These are phyloP conservation scores for Crithidia thermophila DNA, from an alignment of 208 protist genomes.

Conservation along the genomic window DNA sequence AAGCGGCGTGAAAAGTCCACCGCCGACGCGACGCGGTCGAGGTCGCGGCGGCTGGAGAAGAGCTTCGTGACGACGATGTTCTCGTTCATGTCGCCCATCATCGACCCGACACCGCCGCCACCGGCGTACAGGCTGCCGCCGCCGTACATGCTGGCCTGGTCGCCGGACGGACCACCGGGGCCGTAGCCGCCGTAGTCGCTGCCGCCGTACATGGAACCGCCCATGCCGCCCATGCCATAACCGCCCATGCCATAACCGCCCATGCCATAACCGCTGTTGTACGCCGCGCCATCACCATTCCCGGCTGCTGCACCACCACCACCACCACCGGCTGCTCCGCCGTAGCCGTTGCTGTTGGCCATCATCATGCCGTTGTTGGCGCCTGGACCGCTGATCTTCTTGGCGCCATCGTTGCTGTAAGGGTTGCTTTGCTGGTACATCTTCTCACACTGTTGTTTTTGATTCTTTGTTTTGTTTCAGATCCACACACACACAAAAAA, in stretches of 20 bases:
- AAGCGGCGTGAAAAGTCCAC: constrained; percentile 56
- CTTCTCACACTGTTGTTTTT: not conserved
- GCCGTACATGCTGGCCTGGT: constrained; percentile 47
- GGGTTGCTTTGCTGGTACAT: constrained; percentile 18
- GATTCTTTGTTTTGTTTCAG: not conserved
- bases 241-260: constrained; percentile 22
- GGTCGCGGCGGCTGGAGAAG: constrained; percentile 74
- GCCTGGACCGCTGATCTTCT: constrained; percentile 18
- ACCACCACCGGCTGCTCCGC: not conserved
- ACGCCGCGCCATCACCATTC: constrained; percentile 18
- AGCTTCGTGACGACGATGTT: constrained; percentile 66
- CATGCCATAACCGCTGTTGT: constrained; percentile 22
- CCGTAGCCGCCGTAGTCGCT: constrained; percentile 32
- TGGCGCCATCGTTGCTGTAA: constrained; percentile 28
- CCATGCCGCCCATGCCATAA: constrained; percentile 24
- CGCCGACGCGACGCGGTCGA: constrained; percentile 41
- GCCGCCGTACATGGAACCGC: constrained; percentile 38
- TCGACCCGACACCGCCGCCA: constrained; percentile 11
- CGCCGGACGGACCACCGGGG: constrained; percentile 1
- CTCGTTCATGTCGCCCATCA: constrained; percentile 40
- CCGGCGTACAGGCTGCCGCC: constrained; percentile 43
- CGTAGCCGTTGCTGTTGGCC: not conserved
- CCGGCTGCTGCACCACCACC: constrained; percentile 6
- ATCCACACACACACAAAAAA: not conserved
- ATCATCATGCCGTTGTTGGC: too few relatives aligned